Evolutionary conservation across 768 basidiomycete genomes (phyloP).

Genomic region (Macrolepiota albuminosa): DNA sequence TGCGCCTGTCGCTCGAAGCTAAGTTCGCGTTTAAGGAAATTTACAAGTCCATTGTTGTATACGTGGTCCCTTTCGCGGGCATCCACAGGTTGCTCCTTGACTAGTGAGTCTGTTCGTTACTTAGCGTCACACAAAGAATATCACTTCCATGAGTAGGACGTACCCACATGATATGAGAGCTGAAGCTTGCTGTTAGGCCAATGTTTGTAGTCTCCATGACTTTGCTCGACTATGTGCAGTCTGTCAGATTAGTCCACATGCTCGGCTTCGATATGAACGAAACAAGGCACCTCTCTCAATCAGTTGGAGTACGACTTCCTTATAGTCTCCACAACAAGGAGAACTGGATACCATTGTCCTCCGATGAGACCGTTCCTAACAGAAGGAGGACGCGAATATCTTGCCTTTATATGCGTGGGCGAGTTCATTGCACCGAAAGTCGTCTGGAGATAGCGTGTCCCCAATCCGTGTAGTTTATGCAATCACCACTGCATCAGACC

Average conservation of each 20-base stretch:
- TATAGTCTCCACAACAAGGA: conserved; percentile 28
- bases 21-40: conserved; percentile 32
- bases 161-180: conserved; percentile 36
- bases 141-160: conserved; percentile 10
- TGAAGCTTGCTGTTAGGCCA: conserved; percentile 40
- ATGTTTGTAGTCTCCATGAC: conserved; percentile 32
- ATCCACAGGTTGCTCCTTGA: neutral
- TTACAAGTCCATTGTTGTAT: conserved; percentile 30
- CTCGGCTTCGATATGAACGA: neutral
- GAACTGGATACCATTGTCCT: conserved; percentile 45
- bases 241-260: neutral
- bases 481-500: neutral
- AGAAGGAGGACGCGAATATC: conserved; percentile 44
- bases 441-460: conserved; percentile 29
- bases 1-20: conserved; percentile 37
- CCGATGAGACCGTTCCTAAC: conserved; percentile 31
- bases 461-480: conserved; percentile 7
- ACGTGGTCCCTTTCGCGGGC: neutral
- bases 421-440: conserved; percentile 49
- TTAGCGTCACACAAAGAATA: neutral
- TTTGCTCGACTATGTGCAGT: conserved; percentile 27
- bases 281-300: conserved; percentile 44
- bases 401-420: conserved; percentile 40
- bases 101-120: neutral
- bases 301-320: conserved; percentile 40